Conservation (phyloP, 78 protist genomes). For the Dictyostelium purpureum region DNA sequence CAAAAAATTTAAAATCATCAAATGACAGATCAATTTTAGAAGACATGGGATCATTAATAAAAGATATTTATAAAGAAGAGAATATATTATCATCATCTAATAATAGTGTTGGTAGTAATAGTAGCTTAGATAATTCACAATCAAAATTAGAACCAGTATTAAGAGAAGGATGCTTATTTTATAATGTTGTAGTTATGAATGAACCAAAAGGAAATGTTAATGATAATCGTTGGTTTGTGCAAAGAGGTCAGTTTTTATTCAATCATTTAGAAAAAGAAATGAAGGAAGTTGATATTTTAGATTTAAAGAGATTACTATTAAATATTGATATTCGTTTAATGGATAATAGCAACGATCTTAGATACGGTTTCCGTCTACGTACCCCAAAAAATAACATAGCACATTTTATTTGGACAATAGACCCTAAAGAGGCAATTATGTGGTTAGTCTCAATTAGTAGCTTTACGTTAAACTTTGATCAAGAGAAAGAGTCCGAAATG, state of each 20-base stretch:
- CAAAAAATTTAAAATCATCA: background rate
- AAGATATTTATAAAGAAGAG: constrained; percentile 21
- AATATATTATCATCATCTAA: background rate
- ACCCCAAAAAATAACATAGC: constrained; percentile 27
- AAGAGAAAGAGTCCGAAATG: constrained; percentile 65
- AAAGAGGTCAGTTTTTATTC: constrained; percentile 37
- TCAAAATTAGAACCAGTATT: background rate
- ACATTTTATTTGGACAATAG: constrained; percentile 72
- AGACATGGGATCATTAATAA: constrained; percentile 10
- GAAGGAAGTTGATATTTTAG: constrained; percentile 43
- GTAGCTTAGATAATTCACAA: background rate
- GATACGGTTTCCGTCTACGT: constrained; percentile 45
- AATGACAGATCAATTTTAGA: background rate
- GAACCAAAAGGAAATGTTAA: constrained; percentile 17
- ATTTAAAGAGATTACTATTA: constrained; percentile 9
- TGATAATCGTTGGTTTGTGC: constrained; percentile 63
- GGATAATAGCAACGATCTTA: constrained; percentile 2
- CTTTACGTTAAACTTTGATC: background rate
- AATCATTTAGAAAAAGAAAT: constrained; percentile 52
- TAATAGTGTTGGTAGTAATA: background rate
- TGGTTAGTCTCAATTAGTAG: constrained; percentile 50
- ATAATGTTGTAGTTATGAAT: constrained; percentile 51
- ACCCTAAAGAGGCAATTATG: constrained; percentile 42
- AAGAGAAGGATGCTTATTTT: constrained; percentile 52
- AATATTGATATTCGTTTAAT: constrained; percentile 49